Percentiles rank a stretch among this genome's conserved stretches.
phyloP scores from a whole-genome alignment of 2,329 filamentous ascomycete genomes.

The Aschersonia sp. region DNA sequence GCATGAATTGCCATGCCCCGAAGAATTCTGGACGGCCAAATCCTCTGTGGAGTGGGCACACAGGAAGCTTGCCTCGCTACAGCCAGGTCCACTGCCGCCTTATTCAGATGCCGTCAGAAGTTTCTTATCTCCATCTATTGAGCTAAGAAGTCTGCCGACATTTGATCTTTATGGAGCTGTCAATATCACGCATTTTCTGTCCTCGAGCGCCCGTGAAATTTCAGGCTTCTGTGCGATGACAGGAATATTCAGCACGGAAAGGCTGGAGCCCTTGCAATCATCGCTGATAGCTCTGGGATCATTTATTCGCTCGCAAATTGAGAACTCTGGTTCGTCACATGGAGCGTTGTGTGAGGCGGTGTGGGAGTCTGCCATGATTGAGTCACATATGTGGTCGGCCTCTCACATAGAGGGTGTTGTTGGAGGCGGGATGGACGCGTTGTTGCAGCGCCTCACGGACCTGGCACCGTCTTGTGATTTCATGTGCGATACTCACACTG shows the following conservation, averaged over 20 bases:
- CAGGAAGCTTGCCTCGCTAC: constrained; percentile 11
- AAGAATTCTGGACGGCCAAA: constrained; percentile 20
- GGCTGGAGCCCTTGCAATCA: constrained; percentile 18
- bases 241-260: constrained; percentile 22
- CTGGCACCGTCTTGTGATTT: constrained; percentile 16
- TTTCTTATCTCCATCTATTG: constrained; percentile 16
- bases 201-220: constrained; percentile 24
- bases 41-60: constrained; percentile 21
- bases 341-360: constrained; percentile 16
- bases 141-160: constrained; percentile 12
- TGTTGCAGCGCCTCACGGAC: constrained; percentile 16
- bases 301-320: constrained; percentile 11
- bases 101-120: constrained; percentile 22
- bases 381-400: constrained; percentile 25
- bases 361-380: constrained; percentile 26
- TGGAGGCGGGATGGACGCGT: constrained; percentile 18
- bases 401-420: constrained; percentile 24
- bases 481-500: constrained; percentile 15
- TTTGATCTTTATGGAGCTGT: constrained; percentile 26
- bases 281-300: constrained; percentile 19
- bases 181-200: constrained; percentile 24
- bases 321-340: constrained; percentile 2
- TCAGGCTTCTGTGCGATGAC: constrained; percentile 28
- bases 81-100: constrained; percentile 6
- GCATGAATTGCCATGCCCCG: constrained; percentile 24